These are phyloP conservation scores for Tolypocladium paradoxum DNA, from an alignment of 2,329 filamentous ascomycete species.

Conservation along the genomic window DNA sequence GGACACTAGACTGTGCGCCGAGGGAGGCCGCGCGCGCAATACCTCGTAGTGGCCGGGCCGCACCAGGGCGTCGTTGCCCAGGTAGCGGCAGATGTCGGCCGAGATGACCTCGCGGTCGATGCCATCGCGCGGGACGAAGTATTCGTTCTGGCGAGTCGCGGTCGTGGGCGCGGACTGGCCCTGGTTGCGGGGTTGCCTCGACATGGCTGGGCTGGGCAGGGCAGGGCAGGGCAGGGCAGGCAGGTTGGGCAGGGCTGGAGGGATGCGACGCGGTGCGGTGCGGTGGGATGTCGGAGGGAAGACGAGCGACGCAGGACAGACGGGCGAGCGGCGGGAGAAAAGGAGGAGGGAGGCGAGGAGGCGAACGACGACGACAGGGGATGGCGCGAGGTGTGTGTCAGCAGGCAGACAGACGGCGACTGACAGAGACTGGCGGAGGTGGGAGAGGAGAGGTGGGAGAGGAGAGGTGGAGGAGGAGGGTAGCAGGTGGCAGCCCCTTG, in stretches of 20 bases:
- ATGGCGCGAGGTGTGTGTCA: conserved; percentile 6
- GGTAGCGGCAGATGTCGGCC: conserved; percentile 73
- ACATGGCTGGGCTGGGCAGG: conserved; percentile 18
- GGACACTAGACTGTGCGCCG: neutral
- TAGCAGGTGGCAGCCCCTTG: neutral
- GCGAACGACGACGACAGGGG: conserved; percentile 10
- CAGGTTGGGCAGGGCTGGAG: neutral
- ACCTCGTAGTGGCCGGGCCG: conserved; percentile 67
- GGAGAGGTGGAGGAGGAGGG: conserved; percentile 2
- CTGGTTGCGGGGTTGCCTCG: conserved; percentile 28
- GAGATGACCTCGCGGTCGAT: conserved; percentile 79
- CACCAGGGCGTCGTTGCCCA: conserved; percentile 73
- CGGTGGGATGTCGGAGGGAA: neutral
- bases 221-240: conserved; percentile 1
- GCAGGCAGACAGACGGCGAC: conserved; percentile 3
- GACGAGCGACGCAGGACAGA: conserved; percentile 6
- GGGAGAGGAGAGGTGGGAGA: conserved; percentile 14
- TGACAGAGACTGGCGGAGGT: conserved; percentile 12
- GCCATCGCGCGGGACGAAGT: conserved; percentile 69
- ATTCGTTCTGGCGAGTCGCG: conserved; percentile 56
- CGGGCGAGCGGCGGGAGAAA: conserved; percentile 7
- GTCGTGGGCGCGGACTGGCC: conserved; percentile 22
- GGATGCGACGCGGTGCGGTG: neutral
- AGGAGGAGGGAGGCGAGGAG: conserved; percentile 5
- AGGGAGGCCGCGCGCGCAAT: conserved; percentile 12